phyloP scores from a whole-genome alignment of 257 asterid genomes.

The Linderniella brevidens region DNA sequence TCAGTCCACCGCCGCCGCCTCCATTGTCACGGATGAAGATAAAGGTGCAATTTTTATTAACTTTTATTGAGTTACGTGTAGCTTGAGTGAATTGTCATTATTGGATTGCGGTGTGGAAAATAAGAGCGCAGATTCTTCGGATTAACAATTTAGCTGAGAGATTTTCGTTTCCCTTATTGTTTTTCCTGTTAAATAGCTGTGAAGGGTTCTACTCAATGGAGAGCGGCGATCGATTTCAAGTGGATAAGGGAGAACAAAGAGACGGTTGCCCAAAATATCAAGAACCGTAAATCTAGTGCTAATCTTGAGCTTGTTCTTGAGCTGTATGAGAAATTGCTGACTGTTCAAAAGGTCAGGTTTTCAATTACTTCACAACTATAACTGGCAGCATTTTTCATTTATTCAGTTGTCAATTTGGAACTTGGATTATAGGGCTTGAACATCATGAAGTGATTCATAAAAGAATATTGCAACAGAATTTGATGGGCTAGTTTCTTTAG shows the following conservation, averaged over 20 bases:
- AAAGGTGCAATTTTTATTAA: conserved; percentile 17
- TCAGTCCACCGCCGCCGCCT: conserved; percentile 7
- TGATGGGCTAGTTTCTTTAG: conserved; percentile 30
- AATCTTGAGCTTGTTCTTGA: conserved; percentile 56
- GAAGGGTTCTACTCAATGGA: conserved; percentile 65
- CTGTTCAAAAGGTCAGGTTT: conserved; percentile 68
- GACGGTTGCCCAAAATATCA: conserved; percentile 53
- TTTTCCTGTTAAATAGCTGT: conserved; percentile 18
- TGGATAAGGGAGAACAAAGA: conserved; percentile 89
- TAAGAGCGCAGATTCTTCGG: not conserved
- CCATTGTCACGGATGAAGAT: conserved; percentile 20
- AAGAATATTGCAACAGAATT: not conserved
- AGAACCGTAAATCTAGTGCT: conserved; percentile 56
- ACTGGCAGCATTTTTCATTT: conserved; percentile 2
- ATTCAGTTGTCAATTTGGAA: not conserved
- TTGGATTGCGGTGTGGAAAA: too few relatives aligned
- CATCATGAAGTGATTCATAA: too few relatives aligned
- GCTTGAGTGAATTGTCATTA: too few relatives aligned
- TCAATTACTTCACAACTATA: not conserved
- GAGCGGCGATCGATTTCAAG: conserved; percentile 84
- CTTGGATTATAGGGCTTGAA: not conserved
- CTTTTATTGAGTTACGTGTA: not conserved
- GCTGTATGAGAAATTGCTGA: conserved; percentile 51
- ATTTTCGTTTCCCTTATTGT: conserved; percentile 1
- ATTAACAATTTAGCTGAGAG: not conserved